These are phyloP conservation scores for Exophiala phaeomuriformis DNA, from an alignment of 2,329 filamentous ascomycete genomes.

Conservation along the genomic window DNA sequence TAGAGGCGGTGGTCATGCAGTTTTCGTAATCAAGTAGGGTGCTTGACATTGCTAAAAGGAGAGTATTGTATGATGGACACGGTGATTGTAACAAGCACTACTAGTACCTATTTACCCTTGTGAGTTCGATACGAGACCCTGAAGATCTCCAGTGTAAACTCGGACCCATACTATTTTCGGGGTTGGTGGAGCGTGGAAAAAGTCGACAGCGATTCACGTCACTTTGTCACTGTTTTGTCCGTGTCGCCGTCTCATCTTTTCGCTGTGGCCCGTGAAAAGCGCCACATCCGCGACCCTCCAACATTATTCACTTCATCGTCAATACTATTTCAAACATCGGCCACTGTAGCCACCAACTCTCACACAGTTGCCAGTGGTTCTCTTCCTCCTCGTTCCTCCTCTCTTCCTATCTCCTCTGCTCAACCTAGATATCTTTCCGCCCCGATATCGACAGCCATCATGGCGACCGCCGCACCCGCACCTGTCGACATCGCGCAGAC, in stretches of 20 bases:
- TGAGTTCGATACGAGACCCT: neutral
- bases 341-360: neutral
- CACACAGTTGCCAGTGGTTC: neutral
- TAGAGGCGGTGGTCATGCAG: no score
- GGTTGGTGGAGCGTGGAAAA: neutral
- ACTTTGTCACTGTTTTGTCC: neutral
- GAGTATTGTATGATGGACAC: no score
- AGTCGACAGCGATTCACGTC: neutral
- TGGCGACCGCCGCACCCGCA: conserved; percentile 17
- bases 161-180: no score
- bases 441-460: conserved; percentile 1
- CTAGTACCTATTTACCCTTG: no score
- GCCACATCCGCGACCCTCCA: neutral
- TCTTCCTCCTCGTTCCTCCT: neutral
- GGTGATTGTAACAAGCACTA: no score
- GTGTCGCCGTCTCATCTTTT: neutral
- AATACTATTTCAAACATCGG: neutral
- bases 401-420: neutral
- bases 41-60: no score
- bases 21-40: no score
- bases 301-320: neutral
- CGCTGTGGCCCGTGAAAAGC: neutral
- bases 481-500: conserved; percentile 21
- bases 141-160: no score
- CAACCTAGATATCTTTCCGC: neutral